These are phyloP conservation scores for Lactarius tabidus DNA, from an alignment of 768 basidiomycete species.

Conservation along the genomic window DNA sequence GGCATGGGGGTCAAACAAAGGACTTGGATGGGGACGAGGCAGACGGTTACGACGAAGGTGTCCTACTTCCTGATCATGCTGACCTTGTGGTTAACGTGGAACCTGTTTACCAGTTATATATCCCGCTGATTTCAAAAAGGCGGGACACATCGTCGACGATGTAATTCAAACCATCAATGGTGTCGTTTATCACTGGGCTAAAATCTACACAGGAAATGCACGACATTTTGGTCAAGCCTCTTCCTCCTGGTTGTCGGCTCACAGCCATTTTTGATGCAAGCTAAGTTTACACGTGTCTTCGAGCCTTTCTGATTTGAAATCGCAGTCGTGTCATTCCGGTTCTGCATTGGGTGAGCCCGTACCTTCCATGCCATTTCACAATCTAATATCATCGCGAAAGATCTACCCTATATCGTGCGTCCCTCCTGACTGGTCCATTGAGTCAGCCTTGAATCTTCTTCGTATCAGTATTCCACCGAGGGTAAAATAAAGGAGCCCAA, in stretches of 20 bases:
- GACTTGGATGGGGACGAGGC: slow-evolving; percentile 76
- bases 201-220: slow-evolving; percentile 37
- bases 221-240: slow-evolving; percentile 45
- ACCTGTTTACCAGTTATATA: slow-evolving; percentile 62
- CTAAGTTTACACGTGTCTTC: not conserved
- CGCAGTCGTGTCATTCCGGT: slow-evolving; percentile 46
- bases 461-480: slow-evolving; percentile 80
- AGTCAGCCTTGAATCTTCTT: not conserved
- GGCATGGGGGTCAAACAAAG: slow-evolving; percentile 89
- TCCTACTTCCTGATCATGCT: not conserved
- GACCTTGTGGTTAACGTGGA: not conserved
- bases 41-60: slow-evolving; percentile 78
- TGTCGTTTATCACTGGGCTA: not conserved
- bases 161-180: slow-evolving; percentile 34
- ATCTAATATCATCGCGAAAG: slow-evolving; percentile 24
- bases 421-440: not conserved
- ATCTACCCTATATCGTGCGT: slow-evolving; percentile 36
- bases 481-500: slow-evolving; percentile 96
- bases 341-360: slow-evolving; percentile 38
- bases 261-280: slow-evolving; percentile 57
- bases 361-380: not conserved
- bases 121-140: slow-evolving; percentile 77
- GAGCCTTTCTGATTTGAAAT: slow-evolving; percentile 14
- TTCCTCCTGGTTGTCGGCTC: slow-evolving; percentile 64
- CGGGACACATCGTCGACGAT: slow-evolving; percentile 78